Conservation (phyloP, 75 land plant genomes). For the Cryptomeria japonica region DNA sequence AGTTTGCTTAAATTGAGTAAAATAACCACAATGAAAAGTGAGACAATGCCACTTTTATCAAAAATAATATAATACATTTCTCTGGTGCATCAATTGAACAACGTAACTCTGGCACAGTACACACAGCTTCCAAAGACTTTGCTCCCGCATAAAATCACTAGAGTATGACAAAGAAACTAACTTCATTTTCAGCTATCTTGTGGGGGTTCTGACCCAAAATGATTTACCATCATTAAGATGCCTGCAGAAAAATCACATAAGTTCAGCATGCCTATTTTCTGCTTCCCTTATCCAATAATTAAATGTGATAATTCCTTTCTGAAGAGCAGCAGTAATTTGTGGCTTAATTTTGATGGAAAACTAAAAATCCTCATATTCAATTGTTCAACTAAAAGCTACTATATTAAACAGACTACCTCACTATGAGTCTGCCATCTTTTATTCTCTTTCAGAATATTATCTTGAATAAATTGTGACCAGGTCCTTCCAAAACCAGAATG, state of each 20-base stretch:
- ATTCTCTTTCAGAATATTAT: neutral
- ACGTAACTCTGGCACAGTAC: slow-evolving; percentile 2
- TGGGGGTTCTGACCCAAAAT: neutral
- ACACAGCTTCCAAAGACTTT: slow-evolving; percentile 6
- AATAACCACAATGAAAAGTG: neutral
- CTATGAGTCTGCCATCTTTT: neutral
- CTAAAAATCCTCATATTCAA: neutral
- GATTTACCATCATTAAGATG: neutral
- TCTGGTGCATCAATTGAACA: slow-evolving; percentile 4
- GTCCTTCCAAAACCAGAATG: neutral
- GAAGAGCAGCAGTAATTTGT: neutral
- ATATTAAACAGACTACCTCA: neutral
- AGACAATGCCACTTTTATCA: neutral
- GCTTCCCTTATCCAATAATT: slow-evolving; percentile 3
- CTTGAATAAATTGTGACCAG: neutral
- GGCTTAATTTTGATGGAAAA: neutral
- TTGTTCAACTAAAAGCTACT: neutral
- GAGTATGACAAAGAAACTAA: neutral
- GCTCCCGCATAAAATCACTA: neutral
- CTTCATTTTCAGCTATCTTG: slow-evolving; percentile 12
- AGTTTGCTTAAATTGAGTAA: neutral
- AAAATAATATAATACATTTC: slow-evolving; percentile 2
- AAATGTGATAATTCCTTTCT: neutral
- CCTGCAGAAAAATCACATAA: slow-evolving; percentile 6
- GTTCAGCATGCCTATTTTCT: neutral